Conservation (phyloP, 495 filamentous ascomycete genomes). For the Penicillium tannophilum region DNA sequence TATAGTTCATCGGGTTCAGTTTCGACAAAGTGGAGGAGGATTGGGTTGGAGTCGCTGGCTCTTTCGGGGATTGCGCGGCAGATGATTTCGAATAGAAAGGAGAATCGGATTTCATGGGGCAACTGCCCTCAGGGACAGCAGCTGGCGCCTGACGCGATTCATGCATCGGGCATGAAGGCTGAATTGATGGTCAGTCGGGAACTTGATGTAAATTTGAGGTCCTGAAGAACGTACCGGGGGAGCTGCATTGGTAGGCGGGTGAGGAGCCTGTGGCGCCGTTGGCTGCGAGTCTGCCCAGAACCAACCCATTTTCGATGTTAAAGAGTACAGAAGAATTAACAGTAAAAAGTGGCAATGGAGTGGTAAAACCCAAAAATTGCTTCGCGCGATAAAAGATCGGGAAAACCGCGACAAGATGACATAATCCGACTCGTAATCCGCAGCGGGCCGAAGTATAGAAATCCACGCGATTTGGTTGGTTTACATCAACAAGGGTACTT, state of each 20-base stretch:
- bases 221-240: slow-evolving; percentile 66
- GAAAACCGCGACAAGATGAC: slow-evolving; percentile 60
- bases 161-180: slow-evolving; percentile 95
- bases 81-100: slow-evolving; percentile 42
- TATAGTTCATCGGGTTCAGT: slow-evolving; percentile 94
- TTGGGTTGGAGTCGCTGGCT: slow-evolving; percentile 31
- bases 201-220: neutral
- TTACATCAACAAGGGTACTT: neutral
- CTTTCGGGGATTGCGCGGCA: slow-evolving; percentile 20
- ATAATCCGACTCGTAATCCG: slow-evolving; percentile 43
- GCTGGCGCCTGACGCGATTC: slow-evolving; percentile 53
- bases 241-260: slow-evolving; percentile 41
- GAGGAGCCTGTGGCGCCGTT: slow-evolving; percentile 44
- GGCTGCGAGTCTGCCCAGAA: slow-evolving; percentile 84
- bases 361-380: slow-evolving; percentile 12
- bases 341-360: slow-evolving; percentile 6
- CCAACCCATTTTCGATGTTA: slow-evolving; percentile 76
- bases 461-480: slow-evolving; percentile 5
- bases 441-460: slow-evolving; percentile 6
- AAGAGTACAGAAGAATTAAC: neutral
- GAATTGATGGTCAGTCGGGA: slow-evolving; percentile 36
- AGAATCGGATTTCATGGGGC: slow-evolving; percentile 54
- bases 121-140: slow-evolving; percentile 44
- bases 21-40: slow-evolving; percentile 64
- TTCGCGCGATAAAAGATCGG: slow-evolving; percentile 27